Evolutionary conservation across 176 grass and related monocot genomes (phyloP), one percentile per base, ranked within the genome.

Genomic region (Carex littledalei): DNA sequence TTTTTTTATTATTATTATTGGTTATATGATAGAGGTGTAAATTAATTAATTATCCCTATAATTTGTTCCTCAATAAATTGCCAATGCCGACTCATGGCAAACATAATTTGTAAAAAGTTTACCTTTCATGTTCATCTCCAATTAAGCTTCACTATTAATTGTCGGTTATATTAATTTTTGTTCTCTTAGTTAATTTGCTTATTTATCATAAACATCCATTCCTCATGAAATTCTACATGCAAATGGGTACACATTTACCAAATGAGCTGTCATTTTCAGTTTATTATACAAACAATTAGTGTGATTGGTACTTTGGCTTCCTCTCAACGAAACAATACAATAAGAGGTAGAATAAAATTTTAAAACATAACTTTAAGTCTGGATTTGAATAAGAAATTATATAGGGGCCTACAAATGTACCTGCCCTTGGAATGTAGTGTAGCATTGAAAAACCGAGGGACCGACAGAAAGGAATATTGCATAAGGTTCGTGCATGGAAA

Each of bases 391-490:
- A 82, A 47, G 12, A 82, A 65, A 82, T 41, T 47, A 68, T 10
- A 69, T 16, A 21, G 59, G 77, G 81, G 2, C 81, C 81, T 67
- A 67, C 63, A 34, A 41, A 39, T 18, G 7, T 67, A 67, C 61
- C 61, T 83, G 14, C 81, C 20, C 8, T 67, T 50, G 45, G 22
- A 0, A 0, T 53, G 45, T 52, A 69, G 63, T 67, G 41, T 55
- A 41, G 16, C 62, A 83, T 55, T 69, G 69, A 83, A 41, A 31
- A 43, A 43, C 8, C 0, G 21, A 55, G 81, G 81, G 63, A 67
- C 81, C 81, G 63, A 83, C 81, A 83, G 34, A 83, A 83, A 29
- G 81, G 63, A 83, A 83, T 83, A 83, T 83, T 53, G 49, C 61
- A 83, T 63, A 66, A 67, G 49, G 63, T 68, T 37, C 32, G 15